A percentile compares a stretch with the other conserved stretches of the same genome.
These are phyloP conservation scores for Aspergillus cristatus DNA, from an alignment of 495 filamentous ascomycete genomes.

Conservation along the genomic window DNA sequence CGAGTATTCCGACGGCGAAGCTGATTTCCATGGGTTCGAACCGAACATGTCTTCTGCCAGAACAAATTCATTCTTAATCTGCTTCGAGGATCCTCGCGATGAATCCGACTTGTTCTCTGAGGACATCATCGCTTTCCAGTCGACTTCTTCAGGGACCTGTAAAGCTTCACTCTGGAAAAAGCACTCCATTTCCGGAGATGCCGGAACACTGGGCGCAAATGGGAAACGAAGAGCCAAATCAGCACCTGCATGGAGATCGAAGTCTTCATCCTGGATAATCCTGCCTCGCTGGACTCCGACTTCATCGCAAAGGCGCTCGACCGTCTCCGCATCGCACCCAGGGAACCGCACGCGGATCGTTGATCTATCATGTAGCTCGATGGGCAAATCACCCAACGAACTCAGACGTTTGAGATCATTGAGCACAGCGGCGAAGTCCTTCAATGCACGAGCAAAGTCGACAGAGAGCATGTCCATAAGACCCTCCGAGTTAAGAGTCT, in stretches of 20 bases:
- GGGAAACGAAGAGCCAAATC: slow-evolving; percentile 75
- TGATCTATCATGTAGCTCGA: slow-evolving; percentile 53
- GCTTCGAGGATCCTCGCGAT: slow-evolving; percentile 17
- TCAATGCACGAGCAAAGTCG: slow-evolving; percentile 81
- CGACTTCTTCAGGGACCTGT: slow-evolving; percentile 27
- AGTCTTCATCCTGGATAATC: slow-evolving; percentile 69
- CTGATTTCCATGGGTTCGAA: slow-evolving; percentile 41
- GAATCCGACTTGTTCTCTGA: slow-evolving; percentile 19
- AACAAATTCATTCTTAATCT: slow-evolving; percentile 32
- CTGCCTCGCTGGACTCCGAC: slow-evolving; percentile 70
- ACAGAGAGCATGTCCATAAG: slow-evolving; percentile 76
- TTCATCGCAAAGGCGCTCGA: slow-evolving; percentile 78
- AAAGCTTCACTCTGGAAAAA: slow-evolving; percentile 20
- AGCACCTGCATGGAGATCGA: slow-evolving; percentile 50
- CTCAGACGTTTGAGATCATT: slow-evolving; percentile 73
- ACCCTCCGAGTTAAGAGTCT: slow-evolving; percentile 63
- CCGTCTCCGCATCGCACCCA: slow-evolving; percentile 76
- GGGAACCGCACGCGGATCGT: slow-evolving; percentile 78
- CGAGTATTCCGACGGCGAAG: slow-evolving; percentile 38
- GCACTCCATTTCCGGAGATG: slow-evolving; percentile 24
- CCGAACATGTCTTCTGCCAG: slow-evolving; percentile 36
- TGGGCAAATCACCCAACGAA: slow-evolving; percentile 71
- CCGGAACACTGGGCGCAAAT: slow-evolving; percentile 57
- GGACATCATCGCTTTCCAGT: slow-evolving; percentile 52
- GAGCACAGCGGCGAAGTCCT: slow-evolving; percentile 70